Evolutionary conservation across 768 basidiomycete genomes (phyloP), one percentile per base, ranked within the genome.

Genomic region (Tylopilus vinaceipallidus): DNA sequence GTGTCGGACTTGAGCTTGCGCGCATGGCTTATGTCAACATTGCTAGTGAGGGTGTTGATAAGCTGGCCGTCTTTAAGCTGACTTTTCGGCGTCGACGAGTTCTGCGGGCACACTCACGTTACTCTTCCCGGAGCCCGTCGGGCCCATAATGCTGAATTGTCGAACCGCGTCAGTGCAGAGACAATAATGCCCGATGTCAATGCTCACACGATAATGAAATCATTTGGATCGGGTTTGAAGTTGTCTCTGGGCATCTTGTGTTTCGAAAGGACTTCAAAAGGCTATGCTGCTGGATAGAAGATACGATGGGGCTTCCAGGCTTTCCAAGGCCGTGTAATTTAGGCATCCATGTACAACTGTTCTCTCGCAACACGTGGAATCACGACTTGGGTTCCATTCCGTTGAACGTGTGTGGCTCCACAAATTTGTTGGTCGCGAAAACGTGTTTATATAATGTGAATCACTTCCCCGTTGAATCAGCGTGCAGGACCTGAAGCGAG

Each of bases 101-200:
- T 22, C 19, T 5, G 35, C 2, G 6, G 22, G 32, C 14, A 8
- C 16, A 43, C 60, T 46, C n/a, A 60, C 61, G 17, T 57, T 60
- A 4, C 45, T 57, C 47, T 60, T 62, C 5, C 61, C 61, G 5
- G 61, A 48, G 19, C 61, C 61, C 6, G 58, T 63, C 8, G 55
- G 61, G 0, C 61, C 61, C 58, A 63, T 63, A 16, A 63, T 4
- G 14, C 59, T 53, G 22, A n/a, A n/a, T 50, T 34, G 26, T 6
- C n/a, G n/a, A 11, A 4, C 6, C 6, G 17, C 5, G 24, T 52
- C 8, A 59, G 19, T 13, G 16, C n/a, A 1, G 4, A 4, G 27
- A 23, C 2, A 8, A 29, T 17, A 20, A 22, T 12, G 3, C 4
- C 14, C 6, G 20, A 27, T 3, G 22, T 37, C 10, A 27, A 16